Conservation (phyloP, 106 monocot species). For the Apostasia ramifera region DNA sequence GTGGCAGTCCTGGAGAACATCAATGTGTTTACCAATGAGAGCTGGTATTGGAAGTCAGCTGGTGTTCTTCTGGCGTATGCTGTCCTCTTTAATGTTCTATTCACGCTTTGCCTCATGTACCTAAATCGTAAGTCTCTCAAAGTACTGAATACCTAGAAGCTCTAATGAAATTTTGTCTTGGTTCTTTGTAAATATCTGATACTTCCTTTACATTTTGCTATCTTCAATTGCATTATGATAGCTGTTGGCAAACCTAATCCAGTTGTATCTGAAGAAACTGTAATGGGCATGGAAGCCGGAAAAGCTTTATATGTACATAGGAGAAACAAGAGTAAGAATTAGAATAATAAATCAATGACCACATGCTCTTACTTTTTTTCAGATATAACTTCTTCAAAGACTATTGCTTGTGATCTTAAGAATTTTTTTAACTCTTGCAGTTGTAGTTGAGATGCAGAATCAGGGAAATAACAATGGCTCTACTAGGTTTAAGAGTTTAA, state of each 20-base stretch:
- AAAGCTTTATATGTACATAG: neutral
- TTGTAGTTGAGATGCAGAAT: slow-evolving; percentile 9
- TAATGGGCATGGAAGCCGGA: slow-evolving; percentile 23
- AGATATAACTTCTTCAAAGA: neutral
- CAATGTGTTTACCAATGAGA: slow-evolving; percentile 13
- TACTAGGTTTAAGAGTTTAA: neutral
- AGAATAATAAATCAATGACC: neutral
- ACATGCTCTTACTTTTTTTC: neutral
- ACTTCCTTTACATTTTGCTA: neutral
- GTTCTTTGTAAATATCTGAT: neutral
- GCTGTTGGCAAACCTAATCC: slow-evolving; percentile 54
- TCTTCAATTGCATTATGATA: slow-evolving; percentile 13
- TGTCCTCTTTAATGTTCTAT: slow-evolving; percentile 53
- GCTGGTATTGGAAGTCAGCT: slow-evolving; percentile 60
- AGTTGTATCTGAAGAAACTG: slow-evolving; percentile 53
- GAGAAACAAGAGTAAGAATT: neutral
- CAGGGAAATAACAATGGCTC: neutral
- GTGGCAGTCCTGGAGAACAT: slow-evolving; percentile 29
- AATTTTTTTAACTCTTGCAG: slow-evolving; percentile 9
- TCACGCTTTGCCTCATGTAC: slow-evolving; percentile 43
- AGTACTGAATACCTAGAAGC: neutral
- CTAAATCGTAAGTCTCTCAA: slow-evolving; percentile 44
- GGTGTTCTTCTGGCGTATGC: slow-evolving; percentile 51
- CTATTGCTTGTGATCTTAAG: neutral
- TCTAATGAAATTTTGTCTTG: neutral